Evolutionary conservation across 495 filamentous ascomycete genomes (phyloP).

Genomic region (Astrocystis sublimbata): DNA sequence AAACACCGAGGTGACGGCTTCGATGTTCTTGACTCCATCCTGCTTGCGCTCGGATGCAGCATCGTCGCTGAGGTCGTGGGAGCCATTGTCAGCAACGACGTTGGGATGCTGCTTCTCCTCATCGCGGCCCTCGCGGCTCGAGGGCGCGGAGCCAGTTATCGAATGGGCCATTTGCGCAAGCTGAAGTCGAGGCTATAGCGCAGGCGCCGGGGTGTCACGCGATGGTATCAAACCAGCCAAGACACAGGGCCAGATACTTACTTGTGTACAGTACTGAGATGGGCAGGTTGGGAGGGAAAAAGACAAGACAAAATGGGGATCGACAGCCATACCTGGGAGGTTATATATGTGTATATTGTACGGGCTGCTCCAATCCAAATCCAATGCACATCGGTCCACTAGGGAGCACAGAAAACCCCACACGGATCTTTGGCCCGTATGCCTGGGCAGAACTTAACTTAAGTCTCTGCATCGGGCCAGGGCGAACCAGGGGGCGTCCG

Average conservation of each 20-base stretch:
- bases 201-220: neutral
- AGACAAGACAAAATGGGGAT: neutral
- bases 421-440: neutral
- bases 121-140: neutral
- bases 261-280: too few relatives aligned
- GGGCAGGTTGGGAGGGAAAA: neutral
- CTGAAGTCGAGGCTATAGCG: neutral
- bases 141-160: neutral
- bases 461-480: neutral
- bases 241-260: neutral
- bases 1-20: conserved; percentile 40
- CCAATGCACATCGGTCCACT: neutral
- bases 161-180: neutral
- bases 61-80: neutral
- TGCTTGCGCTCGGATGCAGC: conserved; percentile 17
- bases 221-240: neutral
- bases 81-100: neutral
- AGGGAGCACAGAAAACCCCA: neutral
- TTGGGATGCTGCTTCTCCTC: neutral
- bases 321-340: neutral
- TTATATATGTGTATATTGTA: neutral
- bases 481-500: neutral
- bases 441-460: too few relatives aligned
- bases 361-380: too few relatives aligned
- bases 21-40: conserved; percentile 35